Evolutionary conservation across 805 yeast species (phyloP), one percentile per base, ranked within the genome.

Genomic region (Candida peoriensis): DNA sequence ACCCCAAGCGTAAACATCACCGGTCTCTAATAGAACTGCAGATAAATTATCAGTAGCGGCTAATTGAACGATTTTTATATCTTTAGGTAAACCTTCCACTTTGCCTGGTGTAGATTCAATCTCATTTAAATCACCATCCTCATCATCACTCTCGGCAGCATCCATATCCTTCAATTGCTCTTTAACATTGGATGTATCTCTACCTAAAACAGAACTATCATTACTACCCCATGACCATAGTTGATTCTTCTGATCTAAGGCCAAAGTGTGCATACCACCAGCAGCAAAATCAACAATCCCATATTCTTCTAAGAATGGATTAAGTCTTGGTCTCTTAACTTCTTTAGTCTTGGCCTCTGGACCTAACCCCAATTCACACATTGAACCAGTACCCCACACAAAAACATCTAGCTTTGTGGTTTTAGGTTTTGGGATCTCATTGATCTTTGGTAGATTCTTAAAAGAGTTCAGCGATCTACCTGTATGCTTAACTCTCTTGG

Each of bases 181-280:
- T 15, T 65, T 74, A 7, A 72, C 79, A 9, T 62, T 71, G 0
- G 85, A 71, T 1, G 93, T 81, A 49, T 82, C 85, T 57, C 99
- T 77, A 14, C 97, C 98, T 28, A 93, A 66, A 4, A 85, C 97
- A 24, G 82, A 87, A 41, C 88, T 79, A 52, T 93, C 99, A 49
- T 93, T 93, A 30, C 85, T 83, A 39, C 99, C 99, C 99, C 99
- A 93, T 4, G 96, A 83, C 96, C 97, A 93, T n/a, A 93, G 60
- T 39, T 74, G 68, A 46, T 87, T 87, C 13, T 76, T 64, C 25
- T 74, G 58, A 54, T 88, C 97, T 33, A 90, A 61, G 0, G 90
- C 97, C 29, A 93, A 55, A 1, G 83, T 76, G 55, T 93, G 99
- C 82, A 93, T 90, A 33, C 98, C 99, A 33, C 99, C 99, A 18